phyloP scores from a whole-genome alignment of 1,139 yeast genomes.

The Yamadazyma siamensis region DNA sequence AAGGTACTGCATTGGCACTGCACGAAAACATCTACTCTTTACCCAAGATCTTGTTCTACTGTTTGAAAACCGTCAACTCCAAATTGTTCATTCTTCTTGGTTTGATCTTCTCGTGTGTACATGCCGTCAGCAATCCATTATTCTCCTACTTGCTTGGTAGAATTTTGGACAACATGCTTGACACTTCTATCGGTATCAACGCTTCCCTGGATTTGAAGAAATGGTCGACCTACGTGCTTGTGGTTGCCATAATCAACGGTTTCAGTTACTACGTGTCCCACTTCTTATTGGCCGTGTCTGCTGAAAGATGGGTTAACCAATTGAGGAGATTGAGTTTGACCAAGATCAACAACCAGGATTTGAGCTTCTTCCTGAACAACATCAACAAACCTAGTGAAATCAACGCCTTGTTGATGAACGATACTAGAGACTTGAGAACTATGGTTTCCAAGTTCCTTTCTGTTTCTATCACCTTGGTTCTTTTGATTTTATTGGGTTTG shows the following conservation, averaged over 20 bases:
- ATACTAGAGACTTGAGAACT: constrained; percentile 70
- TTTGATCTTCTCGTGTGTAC: constrained; percentile 45
- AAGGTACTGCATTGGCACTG: constrained; percentile 5
- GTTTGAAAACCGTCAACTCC: constrained; percentile 19
- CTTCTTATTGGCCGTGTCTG: constrained; percentile 48
- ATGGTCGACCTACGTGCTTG: constrained; percentile 70
- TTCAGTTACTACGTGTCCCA: constrained; percentile 49
- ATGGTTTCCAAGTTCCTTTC: constrained; percentile 61
- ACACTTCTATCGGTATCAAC: constrained; percentile 28
- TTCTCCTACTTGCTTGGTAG: constrained; percentile 78
- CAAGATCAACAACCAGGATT: constrained; percentile 49
- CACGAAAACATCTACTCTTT: constrained; percentile 14
- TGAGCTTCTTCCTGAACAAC: constrained; percentile 49
- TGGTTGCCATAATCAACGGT: constrained; percentile 62
- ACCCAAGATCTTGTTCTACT: constrained; percentile 11
- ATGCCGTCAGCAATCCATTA: constrained; percentile 68
- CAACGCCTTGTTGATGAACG: constrained; percentile 71
- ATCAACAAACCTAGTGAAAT: constrained; percentile 51
- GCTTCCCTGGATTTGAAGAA: constrained; percentile 28
- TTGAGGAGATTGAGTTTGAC: constrained; percentile 51
- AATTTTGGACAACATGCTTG: constrained; percentile 55
- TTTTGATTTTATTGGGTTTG: constrained; percentile 57
- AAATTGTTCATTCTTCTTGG: constrained; percentile 50
- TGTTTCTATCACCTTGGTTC: constrained; percentile 48
- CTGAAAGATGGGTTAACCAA: constrained; percentile 66